Evolutionary conservation across 768 basidiomycete species (phyloP).

Genomic region (Krasilnikovozyma curviuscula): DNA sequence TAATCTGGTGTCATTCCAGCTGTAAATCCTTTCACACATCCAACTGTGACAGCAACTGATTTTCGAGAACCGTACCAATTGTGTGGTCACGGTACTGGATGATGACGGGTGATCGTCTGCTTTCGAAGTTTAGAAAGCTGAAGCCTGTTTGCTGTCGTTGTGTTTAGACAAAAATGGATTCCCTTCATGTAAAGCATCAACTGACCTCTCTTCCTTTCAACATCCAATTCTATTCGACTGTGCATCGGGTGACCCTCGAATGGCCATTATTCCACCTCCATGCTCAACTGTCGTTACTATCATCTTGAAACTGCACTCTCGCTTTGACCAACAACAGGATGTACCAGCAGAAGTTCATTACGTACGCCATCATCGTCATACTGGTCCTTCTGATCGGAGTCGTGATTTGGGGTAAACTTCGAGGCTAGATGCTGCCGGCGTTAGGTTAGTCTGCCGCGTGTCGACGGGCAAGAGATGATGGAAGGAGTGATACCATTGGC

Average conservation of each 20-base stretch:
- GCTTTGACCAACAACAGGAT: constrained; percentile 55
- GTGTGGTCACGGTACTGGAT: too few relatives aligned
- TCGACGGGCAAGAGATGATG: too few relatives aligned
- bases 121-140: too few relatives aligned
- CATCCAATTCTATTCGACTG: background rate
- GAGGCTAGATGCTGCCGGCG: background rate
- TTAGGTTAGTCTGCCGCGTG: too few relatives aligned
- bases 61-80: too few relatives aligned
- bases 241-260: too few relatives aligned
- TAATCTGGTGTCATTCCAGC: too few relatives aligned
- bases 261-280: background rate
- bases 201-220: background rate
- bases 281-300: background rate
- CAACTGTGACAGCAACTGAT: too few relatives aligned
- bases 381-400: constrained; percentile 27
- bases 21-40: too few relatives aligned
- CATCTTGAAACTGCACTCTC: background rate
- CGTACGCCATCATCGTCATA: constrained; percentile 63
- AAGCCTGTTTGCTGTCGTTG: too few relatives aligned
- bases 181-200: constrained; percentile 1
- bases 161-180: constrained; percentile 1
- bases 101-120: too few relatives aligned
- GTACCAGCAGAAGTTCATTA: constrained; percentile 87
- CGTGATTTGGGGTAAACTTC: constrained; percentile 7
- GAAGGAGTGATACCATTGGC: too few relatives aligned